Conservation (phyloP, 139 green algal genomes). For the Eudorina sp. region DNA sequence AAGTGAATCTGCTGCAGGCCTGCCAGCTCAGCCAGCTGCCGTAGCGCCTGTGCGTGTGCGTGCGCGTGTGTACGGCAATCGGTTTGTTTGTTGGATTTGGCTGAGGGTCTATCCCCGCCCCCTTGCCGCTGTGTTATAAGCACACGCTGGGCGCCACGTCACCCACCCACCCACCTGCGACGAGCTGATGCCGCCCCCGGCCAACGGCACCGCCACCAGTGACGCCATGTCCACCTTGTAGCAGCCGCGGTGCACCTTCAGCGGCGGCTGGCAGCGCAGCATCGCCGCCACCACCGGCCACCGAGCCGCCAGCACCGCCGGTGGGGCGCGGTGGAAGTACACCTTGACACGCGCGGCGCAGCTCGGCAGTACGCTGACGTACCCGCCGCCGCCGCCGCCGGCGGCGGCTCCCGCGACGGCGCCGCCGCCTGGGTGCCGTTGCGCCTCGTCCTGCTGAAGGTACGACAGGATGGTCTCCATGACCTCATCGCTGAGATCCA, state of each 20-base stretch:
- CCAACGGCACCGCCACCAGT: constrained; percentile 50
- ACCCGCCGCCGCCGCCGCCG: background rate
- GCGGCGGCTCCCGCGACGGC: background rate
- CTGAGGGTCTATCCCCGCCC: too few species aligned
- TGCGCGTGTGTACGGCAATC: background rate
- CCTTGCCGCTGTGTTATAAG: too few species aligned
- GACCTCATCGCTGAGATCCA: constrained; percentile 80
- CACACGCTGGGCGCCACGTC: too few species aligned
- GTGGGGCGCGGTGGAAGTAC: constrained; percentile 59
- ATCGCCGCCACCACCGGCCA: constrained; percentile 57
- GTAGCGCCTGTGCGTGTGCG: constrained; percentile 51
- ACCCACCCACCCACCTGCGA: constrained; percentile 43
- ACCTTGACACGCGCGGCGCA: constrained; percentile 54
- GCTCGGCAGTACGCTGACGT: constrained; percentile 61
- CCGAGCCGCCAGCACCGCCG: constrained; percentile 46
- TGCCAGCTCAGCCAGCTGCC: constrained; percentile 72
- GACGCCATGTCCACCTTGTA: constrained; percentile 59
- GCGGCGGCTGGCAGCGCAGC: constrained; percentile 44
- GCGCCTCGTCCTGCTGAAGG: constrained; percentile 65
- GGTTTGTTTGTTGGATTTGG: too few species aligned
- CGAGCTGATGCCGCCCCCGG: constrained; percentile 32
- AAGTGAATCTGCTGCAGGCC: constrained; percentile 71
- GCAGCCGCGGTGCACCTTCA: constrained; percentile 40
- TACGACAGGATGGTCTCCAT: constrained; percentile 86
- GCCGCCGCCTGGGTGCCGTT: background rate